Evolutionary conservation across 2,329 filamentous ascomycete genomes (phyloP).

Genomic region (Nigrospora osmanthi): DNA sequence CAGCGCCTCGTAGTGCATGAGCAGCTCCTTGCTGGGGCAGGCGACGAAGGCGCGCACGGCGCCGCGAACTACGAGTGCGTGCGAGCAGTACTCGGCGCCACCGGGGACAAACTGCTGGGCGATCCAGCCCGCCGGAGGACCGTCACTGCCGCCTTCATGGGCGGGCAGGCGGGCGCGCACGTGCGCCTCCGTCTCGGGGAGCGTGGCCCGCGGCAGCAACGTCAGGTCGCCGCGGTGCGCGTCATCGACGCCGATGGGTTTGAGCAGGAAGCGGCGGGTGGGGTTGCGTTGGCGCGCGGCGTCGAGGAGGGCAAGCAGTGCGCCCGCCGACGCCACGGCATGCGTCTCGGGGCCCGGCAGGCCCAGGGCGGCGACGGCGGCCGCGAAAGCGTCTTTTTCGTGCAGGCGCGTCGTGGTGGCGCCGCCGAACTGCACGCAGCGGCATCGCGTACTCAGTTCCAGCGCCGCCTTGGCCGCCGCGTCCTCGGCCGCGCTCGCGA

Average conservation of each 20-base stretch:
- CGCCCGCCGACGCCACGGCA: constrained; percentile 42
- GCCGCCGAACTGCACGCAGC: constrained; percentile 55
- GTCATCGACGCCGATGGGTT: constrained; percentile 57
- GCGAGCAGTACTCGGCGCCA: constrained; percentile 62
- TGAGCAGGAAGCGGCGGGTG: constrained; percentile 52
- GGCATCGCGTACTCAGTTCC: constrained; percentile 48
- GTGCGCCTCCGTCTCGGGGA: constrained; percentile 44
- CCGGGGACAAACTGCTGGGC: constrained; percentile 59
- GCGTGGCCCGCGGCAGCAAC: constrained; percentile 48
- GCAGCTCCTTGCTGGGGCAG: constrained; percentile 52
- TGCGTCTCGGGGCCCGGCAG: constrained; percentile 46
- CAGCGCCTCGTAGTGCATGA: constrained; percentile 60
- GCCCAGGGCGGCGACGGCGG: constrained; percentile 43
- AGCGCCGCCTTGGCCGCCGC: constrained; percentile 55
- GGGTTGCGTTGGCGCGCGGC: constrained; percentile 12
- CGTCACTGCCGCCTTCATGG: constrained; percentile 31
- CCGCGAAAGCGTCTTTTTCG: constrained; percentile 58
- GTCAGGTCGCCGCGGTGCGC: constrained; percentile 53
- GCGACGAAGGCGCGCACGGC: constrained; percentile 58
- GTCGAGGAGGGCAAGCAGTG: constrained; percentile 45
- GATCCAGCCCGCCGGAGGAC: constrained; percentile 46
- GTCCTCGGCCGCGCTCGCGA: constrained; percentile 58
- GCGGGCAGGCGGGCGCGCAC: constrained; percentile 37
- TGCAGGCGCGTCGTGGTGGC: constrained; percentile 50
- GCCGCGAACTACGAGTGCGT: constrained; percentile 59